Evolutionary conservation across 495 filamentous ascomycete genomes (phyloP), one percentile per base, ranked within the genome.

Genomic region (Lasiosphaeris hirsuta): DNA sequence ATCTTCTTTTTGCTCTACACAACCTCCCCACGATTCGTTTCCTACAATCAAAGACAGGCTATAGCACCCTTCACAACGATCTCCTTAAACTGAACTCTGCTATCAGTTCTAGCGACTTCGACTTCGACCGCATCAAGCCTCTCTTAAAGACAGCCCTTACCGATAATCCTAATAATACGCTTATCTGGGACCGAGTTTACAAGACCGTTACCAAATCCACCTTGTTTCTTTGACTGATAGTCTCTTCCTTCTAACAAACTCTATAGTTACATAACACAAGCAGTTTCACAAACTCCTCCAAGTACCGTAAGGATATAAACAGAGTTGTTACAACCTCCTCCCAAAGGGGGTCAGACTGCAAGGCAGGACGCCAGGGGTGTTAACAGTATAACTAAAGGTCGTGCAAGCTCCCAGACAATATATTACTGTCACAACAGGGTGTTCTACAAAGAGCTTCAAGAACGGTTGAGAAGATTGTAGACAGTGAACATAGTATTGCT

Each of bases 211-310:
- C 66, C 59, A 63, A 72, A 67, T 65, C 66, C n/a, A 73, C 72
- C 39, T 68, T 68, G 17, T 66, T 70, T 52, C 67, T 60, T 56
- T 66, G 55, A 67, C 51, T 65, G 61, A 67, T 67, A 50, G 64
- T 62, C 44, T 69, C 68, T 59, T 68, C 68, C 18, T 49, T 70
- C 57, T 57, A 54, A 56, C 68, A 80, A 62, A 78, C 72, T 2
- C 74, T 65, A 60, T 74, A 62, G 69, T 63, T 67, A 40, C 65
- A 60, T 55, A 79, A 78, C 51, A 73, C 70, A 44, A 64, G 69
- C 62, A 74, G 73, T 57, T 74, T 76, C 58, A 67, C 58, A 38
- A 73, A 78, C 54, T 72, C 71, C 19, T 77, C 72, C 17, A 68
- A 80, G 63, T 56, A 73, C 54, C 65, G 67, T 51, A 70, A 72